Conservation (phyloP, 2,329 filamentous ascomycete species). For the Didymella pinodella region DNA sequence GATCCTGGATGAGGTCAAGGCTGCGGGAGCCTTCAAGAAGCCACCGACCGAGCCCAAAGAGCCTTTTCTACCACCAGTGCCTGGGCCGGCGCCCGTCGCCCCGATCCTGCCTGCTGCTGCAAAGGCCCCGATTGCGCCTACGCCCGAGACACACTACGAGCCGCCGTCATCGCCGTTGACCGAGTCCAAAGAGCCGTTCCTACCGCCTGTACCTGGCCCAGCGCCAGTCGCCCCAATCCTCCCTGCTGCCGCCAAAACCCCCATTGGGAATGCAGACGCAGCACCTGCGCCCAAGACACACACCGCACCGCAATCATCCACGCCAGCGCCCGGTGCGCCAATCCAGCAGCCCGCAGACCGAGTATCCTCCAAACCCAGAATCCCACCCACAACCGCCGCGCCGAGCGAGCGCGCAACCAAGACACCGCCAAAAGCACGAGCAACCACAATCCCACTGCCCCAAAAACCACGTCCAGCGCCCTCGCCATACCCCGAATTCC, state of each 20-base stretch:
- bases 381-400: slow-evolving; percentile 10
- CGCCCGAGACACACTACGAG: neutral
- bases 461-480: slow-evolving; percentile 24
- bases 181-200: slow-evolving; percentile 8
- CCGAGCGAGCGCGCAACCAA: slow-evolving; percentile 16
- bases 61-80: slow-evolving; percentile 13
- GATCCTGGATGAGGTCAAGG: slow-evolving; percentile 42
- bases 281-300: neutral
- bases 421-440: slow-evolving; percentile 14
- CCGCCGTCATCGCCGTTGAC: neutral
- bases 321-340: slow-evolving; percentile 4
- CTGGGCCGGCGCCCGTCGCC: slow-evolving; percentile 19
- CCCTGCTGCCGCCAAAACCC: neutral
- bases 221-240: slow-evolving; percentile 17
- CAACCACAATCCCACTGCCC: slow-evolving; percentile 41
- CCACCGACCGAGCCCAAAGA: slow-evolving; percentile 7
- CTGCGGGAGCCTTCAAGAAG: slow-evolving; percentile 33
- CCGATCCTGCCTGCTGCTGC: slow-evolving; percentile 13
- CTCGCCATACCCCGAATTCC: slow-evolving; percentile 16
- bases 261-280: neutral
- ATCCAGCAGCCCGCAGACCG: slow-evolving; percentile 16
- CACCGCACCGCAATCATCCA: neutral
- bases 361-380: slow-evolving; percentile 1
- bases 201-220: slow-evolving; percentile 17
- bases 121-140: neutral